A percentile compares a stretch with the other conserved stretches of the same genome.
phyloP scores from a whole-genome alignment of 768 basidiomycete species.

The Psilocybe subaeruginosa region DNA sequence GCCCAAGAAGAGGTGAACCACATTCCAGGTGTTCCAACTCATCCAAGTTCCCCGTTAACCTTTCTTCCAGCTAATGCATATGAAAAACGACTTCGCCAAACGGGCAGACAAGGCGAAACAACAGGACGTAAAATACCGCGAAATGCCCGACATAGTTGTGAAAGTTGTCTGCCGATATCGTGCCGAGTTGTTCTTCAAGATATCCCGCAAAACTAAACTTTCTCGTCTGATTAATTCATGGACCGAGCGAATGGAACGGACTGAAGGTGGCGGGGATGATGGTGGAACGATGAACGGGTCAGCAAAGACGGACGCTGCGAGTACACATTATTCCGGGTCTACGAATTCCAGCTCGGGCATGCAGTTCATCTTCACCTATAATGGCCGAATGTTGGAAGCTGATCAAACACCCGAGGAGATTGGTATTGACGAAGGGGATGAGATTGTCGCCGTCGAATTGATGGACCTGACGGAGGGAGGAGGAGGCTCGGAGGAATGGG shows the following conservation, averaged over 20 bases:
- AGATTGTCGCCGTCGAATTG: conserved; percentile 87
- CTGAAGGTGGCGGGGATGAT: conserved; percentile 46
- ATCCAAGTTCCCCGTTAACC: conserved; percentile 8
- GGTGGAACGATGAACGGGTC: conserved; percentile 46
- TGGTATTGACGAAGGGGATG: conserved; percentile 87
- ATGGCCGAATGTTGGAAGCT: conserved; percentile 76
- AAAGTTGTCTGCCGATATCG: conserved; percentile 89
- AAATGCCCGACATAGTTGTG: conserved; percentile 88
- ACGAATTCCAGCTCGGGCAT: conserved; percentile 46
- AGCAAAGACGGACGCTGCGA: conserved; percentile 54
- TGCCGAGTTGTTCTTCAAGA: conserved; percentile 91
- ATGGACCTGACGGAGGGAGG: conserved; percentile 85
- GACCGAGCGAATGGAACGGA: conserved; percentile 85
- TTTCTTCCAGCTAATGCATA: conserved; percentile 62
- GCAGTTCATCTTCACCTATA: conserved; percentile 87
- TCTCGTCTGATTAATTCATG: conserved; percentile 84
- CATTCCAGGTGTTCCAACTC: conserved; percentile 4
- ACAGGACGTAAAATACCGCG: conserved; percentile 80
- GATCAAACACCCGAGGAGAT: conserved; percentile 87
- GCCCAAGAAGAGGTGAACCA: conserved; percentile 78
- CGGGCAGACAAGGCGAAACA: conserved; percentile 78
- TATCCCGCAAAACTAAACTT: conserved; percentile 87
- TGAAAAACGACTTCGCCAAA: conserved; percentile 83
- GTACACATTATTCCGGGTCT: conserved; percentile 43
- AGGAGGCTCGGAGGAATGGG: conserved; percentile 62